Percentiles rank a stretch among this genome's conserved stretches.
Conservation (phyloP, 306 rosid genomes). For the Amphicarpaea edgeworthii region DNA sequence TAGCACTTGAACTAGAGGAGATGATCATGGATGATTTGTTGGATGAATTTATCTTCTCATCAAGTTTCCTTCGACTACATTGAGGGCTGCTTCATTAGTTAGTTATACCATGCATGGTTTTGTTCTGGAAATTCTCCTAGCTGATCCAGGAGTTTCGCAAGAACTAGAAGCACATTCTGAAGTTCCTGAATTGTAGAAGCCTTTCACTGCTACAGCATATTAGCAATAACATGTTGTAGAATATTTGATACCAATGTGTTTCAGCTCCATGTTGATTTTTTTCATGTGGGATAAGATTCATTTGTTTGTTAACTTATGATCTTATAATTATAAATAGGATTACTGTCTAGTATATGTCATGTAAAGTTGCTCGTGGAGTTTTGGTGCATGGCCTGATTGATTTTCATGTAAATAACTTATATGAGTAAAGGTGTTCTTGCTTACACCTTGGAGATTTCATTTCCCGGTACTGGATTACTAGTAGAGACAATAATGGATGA, state of each 20-base stretch:
- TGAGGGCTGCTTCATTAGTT: neutral
- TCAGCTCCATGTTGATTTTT: neutral
- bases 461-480: neutral
- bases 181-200: neutral
- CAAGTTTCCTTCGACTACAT: constrained; percentile 22
- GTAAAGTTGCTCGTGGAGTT: constrained; percentile 38
- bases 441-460: neutral
- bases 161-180: neutral
- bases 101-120: neutral
- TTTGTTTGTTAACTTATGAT: constrained; percentile 5
- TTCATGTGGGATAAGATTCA: constrained; percentile 26
- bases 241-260: constrained; percentile 1
- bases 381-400: constrained; percentile 35
- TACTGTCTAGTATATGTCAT: constrained; percentile 34
- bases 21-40: constrained; percentile 73
- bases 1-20: constrained; percentile 80
- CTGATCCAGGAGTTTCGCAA: constrained; percentile 15
- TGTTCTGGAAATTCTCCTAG: constrained; percentile 9
- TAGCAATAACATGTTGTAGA: neutral
- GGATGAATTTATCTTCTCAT: constrained; percentile 67
- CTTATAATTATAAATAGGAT: constrained; percentile 36
- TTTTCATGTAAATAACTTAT: constrained; percentile 41
- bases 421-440: neutral
- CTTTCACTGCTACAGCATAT: neutral
- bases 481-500: neutral